Base-by-base conservation (phyloP, 768 basidiomycete genomes). In the Cytidiella melzeri region DNA sequence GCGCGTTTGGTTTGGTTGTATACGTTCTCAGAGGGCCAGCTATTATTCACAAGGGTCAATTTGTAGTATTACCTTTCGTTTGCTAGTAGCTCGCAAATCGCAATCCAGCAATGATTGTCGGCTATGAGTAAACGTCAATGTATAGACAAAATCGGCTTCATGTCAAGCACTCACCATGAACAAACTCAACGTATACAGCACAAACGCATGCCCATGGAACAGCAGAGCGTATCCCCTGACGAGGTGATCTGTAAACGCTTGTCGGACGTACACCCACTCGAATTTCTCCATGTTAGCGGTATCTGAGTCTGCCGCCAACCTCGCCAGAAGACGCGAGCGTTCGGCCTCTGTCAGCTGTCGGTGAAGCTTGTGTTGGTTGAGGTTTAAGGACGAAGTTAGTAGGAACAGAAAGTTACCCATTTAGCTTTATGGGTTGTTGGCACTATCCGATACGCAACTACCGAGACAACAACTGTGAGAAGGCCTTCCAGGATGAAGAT, bases 1-100 rank as follows among this genome's bases (percentile, higher is more conserved):
- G 82, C 80, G 11, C 82, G 73, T 59, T 83, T 83, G 3, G 81
- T 83, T 55, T 83, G 81, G 10, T 75, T 77, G 11, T 80, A 80
- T n/a, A 84, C 79, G 53, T 83, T 83, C 62, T 84, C 81, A 15
- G 75, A 71, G 1, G 80, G 79, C 78, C 82, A 83, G 36, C 51
- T 40, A 24, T 34, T 7, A 7, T 15, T 7, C 30, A 34, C 30
- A 7, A 34, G 9, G 15, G 30, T 15, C 30, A 7, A 34, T 34
- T 7, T 7, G 9, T 7, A 34, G 30, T 34, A 15, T 7, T 34
- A 15, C 30, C 30, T 15, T 34, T 34, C 30, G 30, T 15, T 34
- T 34, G 9, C 30, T 7, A 34, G 30, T 34, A 34, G 30, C 30
- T n/a, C n/a, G n/a, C n/a, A 34, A 34, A 34, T 15, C 30, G 9